Conservation (phyloP, 73 alveolate species). For the Symbiodinium natans region DNA sequence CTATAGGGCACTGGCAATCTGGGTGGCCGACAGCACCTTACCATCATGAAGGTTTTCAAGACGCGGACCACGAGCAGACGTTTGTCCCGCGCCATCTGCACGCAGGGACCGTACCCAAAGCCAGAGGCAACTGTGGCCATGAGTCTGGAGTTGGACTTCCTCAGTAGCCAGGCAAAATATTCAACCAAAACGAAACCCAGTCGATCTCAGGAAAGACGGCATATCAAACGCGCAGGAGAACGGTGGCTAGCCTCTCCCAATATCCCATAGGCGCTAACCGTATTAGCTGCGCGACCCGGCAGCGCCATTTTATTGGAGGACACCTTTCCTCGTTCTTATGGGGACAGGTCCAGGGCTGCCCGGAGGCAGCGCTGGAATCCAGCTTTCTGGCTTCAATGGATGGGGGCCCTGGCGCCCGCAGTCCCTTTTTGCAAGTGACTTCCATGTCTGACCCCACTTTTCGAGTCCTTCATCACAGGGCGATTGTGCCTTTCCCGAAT, state of each 20-base stretch:
- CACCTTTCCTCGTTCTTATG: too few species aligned
- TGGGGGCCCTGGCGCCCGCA: too few species aligned
- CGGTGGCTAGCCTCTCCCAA: neutral
- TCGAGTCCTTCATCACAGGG: too few species aligned
- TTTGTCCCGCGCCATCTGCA: neutral
- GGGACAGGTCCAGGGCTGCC: too few species aligned
- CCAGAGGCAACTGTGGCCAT: neutral
- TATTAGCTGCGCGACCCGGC: neutral
- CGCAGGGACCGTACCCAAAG: neutral
- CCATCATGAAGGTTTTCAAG: neutral
- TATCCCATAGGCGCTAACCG: conserved; percentile 3
- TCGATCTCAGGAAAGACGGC: neutral
- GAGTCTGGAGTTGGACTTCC: neutral
- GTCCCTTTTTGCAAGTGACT: too few species aligned
- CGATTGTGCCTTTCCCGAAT: too few species aligned
- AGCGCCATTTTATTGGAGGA: neutral
- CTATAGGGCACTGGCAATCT: conserved; percentile 8
- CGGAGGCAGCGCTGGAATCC: too few species aligned
- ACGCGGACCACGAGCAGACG: neutral
- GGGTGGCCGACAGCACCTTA: neutral
- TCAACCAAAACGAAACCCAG: neutral
- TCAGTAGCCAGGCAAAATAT: neutral
- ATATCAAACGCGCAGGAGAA: neutral
- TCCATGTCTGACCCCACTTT: too few species aligned
- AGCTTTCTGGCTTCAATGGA: too few species aligned